A percentile compares a stretch with the other conserved stretches of the same genome.
These are phyloP conservation scores for Ilex asprella DNA, from an alignment of 257 asterid species.

Conservation along the genomic window DNA sequence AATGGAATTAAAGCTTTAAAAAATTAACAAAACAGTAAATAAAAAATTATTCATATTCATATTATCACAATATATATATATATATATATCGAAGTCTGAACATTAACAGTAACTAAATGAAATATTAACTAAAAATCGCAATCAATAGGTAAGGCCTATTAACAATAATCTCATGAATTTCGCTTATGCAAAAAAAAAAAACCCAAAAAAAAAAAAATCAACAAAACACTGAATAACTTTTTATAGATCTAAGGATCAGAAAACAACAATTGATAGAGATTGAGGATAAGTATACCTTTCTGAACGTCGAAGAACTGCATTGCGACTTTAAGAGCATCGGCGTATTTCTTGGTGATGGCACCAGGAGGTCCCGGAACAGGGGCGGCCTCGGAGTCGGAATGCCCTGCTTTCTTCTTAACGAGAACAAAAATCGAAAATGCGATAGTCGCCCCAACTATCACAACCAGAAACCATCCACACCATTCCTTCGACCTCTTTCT, in stretches of 20 bases:
- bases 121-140: too few relatives aligned
- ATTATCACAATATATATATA: too few relatives aligned
- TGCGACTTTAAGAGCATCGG: conserved; percentile 59
- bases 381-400: conserved; percentile 36
- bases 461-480: conserved; percentile 49
- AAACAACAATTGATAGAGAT: neutral
- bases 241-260: neutral
- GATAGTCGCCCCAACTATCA: conserved; percentile 39
- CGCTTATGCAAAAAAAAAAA: too few relatives aligned
- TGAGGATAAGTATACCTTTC: conserved; percentile 40
- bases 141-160: too few relatives aligned
- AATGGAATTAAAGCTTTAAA: neutral
- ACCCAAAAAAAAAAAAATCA: too few relatives aligned
- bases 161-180: too few relatives aligned
- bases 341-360: conserved; percentile 43
- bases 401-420: conserved; percentile 31
- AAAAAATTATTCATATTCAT: too few relatives aligned
- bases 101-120: too few relatives aligned
- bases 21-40: too few relatives aligned
- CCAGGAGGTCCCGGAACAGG: conserved; percentile 81
- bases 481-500: conserved; percentile 40
- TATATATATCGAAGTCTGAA: too few relatives aligned
- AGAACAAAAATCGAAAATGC: conserved; percentile 28
- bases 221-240: too few relatives aligned
- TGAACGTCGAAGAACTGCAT: conserved; percentile 82